Evolutionary conservation across 805 yeast species (phyloP).

Genomic region (Candida nanaspora): DNA sequence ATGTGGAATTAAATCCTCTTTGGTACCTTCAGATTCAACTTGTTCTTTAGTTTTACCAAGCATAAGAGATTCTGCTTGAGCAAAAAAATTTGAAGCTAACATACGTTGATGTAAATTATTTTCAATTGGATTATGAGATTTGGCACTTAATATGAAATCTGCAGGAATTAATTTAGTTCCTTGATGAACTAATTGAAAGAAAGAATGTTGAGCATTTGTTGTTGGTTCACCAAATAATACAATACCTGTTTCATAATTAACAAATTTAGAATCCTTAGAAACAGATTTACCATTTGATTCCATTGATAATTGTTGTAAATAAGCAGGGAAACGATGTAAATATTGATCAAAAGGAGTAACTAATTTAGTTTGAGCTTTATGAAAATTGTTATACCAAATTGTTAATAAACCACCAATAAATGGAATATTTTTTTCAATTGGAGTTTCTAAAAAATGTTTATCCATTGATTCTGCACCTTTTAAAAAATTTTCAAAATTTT

Average conservation of each 20-base stretch:
- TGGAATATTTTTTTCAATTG: constrained; percentile 89
- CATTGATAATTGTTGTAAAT: constrained; percentile 97
- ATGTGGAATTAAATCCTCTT: constrained; percentile 85
- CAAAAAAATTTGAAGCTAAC: constrained; percentile 98
- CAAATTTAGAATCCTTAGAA: constrained; percentile 84
- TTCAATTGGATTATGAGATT: constrained; percentile 96
- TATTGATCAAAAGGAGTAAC: constrained; percentile 99
- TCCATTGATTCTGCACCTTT: constrained; percentile 98
- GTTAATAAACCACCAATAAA: constrained; percentile 86
- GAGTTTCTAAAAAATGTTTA: constrained; percentile 77
- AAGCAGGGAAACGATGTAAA: constrained; percentile 98
- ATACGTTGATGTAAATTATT: constrained; percentile 90
- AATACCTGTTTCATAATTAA: constrained; percentile 93
- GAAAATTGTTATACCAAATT: constrained; percentile 98
- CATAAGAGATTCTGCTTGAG: constrained; percentile 97
- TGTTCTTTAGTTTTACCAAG: constrained; percentile 84
- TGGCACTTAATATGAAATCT: constrained; percentile 94
- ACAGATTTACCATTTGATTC: constrained; percentile 99
- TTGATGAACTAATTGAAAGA: constrained; percentile 99
- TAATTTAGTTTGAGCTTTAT: constrained; percentile 95
- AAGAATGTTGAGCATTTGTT: constrained; percentile 97
- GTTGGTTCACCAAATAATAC: constrained; percentile 98
- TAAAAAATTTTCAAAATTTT: constrained; percentile 84
- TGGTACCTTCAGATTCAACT: constrained; percentile 85
- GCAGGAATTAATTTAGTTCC: constrained; percentile 97